Percentiles rank a stretch among this genome's conserved stretches.
phyloP scores from a whole-genome alignment of 2,329 filamentous ascomycete genomes.

The Zarea fungicola region DNA sequence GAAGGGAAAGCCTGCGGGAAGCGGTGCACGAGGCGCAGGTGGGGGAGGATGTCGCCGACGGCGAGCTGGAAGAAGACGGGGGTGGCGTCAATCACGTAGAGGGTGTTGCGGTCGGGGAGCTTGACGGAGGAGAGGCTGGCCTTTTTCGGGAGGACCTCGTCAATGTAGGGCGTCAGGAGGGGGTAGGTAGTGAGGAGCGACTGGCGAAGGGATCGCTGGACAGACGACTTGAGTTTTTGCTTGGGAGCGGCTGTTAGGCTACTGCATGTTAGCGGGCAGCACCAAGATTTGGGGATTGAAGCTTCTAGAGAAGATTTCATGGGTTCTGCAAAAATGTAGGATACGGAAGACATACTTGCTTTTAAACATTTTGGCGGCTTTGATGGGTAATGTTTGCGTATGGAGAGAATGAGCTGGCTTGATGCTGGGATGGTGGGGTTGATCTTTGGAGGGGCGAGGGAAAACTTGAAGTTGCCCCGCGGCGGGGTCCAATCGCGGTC shows the following conservation, averaged over 20 bases:
- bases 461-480: slow-evolving; percentile 18
- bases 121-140: slow-evolving; percentile 85
- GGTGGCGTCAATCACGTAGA: slow-evolving; percentile 72
- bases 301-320: no score
- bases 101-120: slow-evolving; percentile 81
- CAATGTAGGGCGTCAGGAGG: slow-evolving; percentile 78
- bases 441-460: slow-evolving; percentile 3
- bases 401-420: slow-evolving; percentile 14
- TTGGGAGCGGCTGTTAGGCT: slow-evolving; percentile 75
- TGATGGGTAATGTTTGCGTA: slow-evolving; percentile 11
- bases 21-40: slow-evolving; percentile 82
- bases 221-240: slow-evolving; percentile 96
- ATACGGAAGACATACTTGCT: slow-evolving; percentile 66
- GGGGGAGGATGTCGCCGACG: slow-evolving; percentile 71
- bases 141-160: slow-evolving; percentile 94
- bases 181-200: slow-evolving; percentile 83
- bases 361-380: slow-evolving; percentile 69
- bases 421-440: slow-evolving; percentile 14
- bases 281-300: slow-evolving; percentile 8
- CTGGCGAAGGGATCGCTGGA: slow-evolving; percentile 78
- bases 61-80: slow-evolving; percentile 91
- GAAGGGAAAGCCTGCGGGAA: slow-evolving; percentile 81
- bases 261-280: slow-evolving; percentile 21
- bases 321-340: no score
- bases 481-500: slow-evolving; percentile 10